Evolutionary conservation across 2,329 filamentous ascomycete genomes (phyloP).

Genomic region (Tolypocladium cylindrosporum): DNA sequence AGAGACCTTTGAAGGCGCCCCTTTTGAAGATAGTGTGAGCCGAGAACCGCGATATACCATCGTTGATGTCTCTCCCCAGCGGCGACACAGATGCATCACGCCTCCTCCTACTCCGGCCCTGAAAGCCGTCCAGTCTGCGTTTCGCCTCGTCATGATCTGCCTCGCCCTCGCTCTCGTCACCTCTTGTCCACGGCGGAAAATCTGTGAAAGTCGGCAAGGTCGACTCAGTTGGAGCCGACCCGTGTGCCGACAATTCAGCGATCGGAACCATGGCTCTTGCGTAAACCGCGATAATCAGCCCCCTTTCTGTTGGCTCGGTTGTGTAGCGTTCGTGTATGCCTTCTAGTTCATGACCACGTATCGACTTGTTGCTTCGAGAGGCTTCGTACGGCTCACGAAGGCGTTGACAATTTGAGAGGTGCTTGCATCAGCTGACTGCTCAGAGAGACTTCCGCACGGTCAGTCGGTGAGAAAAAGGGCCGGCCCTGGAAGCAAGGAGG

Average conservation of each 20-base stretch:
- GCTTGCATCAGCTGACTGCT: not conserved
- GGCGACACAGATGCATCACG: not conserved
- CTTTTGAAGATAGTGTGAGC: not conserved
- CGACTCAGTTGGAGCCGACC: slow-evolving; percentile 3
- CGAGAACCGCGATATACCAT: not conserved
- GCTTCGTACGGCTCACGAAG: not conserved
- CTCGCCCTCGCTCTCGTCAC: slow-evolving; percentile 10
- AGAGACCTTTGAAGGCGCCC: not conserved
- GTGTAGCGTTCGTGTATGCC: not conserved
- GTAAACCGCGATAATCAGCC: not conserved
- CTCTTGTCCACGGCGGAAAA: slow-evolving; percentile 16
- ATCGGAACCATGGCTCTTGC: slow-evolving; percentile 2
- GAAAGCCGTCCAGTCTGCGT: not conserved
- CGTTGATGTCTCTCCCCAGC: not conserved
- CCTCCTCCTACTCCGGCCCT: not conserved
- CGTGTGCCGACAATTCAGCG: not conserved
- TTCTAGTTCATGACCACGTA: slow-evolving; percentile 3
- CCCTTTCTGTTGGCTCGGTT: not conserved
- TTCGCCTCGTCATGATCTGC: not conserved
- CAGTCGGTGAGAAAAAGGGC: not conserved
- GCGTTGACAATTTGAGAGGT: not conserved
- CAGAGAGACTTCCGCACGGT: not conserved
- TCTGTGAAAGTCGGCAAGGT: not conserved
- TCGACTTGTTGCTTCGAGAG: not conserved
- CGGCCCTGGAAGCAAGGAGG: not conserved